Evolutionary conservation across 108 stramenopile species (phyloP), one percentile per base, ranked within the genome.

Genomic region (Epithemia pelagica): DNA sequence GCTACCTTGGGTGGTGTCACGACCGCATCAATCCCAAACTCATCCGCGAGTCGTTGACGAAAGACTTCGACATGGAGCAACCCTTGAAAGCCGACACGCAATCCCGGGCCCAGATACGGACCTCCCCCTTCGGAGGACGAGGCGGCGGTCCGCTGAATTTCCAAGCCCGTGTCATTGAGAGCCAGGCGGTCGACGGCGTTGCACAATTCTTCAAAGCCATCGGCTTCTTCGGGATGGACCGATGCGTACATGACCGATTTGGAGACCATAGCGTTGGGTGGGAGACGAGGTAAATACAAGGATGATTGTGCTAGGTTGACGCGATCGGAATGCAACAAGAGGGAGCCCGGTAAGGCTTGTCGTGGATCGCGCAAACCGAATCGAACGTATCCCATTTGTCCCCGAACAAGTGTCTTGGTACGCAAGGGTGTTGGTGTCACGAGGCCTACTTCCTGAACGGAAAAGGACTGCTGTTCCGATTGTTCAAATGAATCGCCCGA

Each of bases 1-100:
- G 96, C 95, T 28, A 98, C 99, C 64, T 95, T 95, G 1, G 99
- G 99, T 15, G 97, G 95, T 7, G 99, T 99, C 22, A 97, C 96
- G 24, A 99, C 79, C 2, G 97, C 94, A 46, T 96, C 95, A 28
- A 95, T 69, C n/a, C 82, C 88, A 74, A 95, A 96, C 76, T 99
- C 98, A 71, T 99, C 96, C 61, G 52, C 18, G n/a, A 97, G 75
- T 18, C 99, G 74, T 79, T 99, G 95, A 31, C 95, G 89, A 67
- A 99, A 96, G 2, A 99, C 95, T 64, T 99, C 99, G 61, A 97
- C 95, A 73, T 99, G 99, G 25, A 99, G 69, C 32, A 98, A 72
- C 27, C 99, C 99, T 69, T 98, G 92, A 73, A 99, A 99, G 0
- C 99, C 97, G 23, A 96, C 89, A 20, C 96, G 82, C 28, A 98